These are phyloP conservation scores for Exophiala xenobiotica DNA, from an alignment of 2,329 filamentous ascomycete genomes.

Conservation along the genomic window DNA sequence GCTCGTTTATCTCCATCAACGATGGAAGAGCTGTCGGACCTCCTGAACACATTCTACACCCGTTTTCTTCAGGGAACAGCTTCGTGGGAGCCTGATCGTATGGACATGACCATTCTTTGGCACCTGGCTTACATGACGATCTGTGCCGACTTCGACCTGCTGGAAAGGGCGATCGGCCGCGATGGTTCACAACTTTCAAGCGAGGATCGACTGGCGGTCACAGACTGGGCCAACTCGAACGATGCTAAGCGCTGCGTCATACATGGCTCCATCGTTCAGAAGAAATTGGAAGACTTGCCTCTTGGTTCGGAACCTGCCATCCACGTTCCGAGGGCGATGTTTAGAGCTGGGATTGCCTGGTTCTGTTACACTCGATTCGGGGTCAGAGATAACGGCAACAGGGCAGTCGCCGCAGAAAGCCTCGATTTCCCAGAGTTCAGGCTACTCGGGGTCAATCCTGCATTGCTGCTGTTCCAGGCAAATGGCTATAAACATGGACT, in stretches of 20 bases:
- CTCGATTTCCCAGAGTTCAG: constrained; percentile 33
- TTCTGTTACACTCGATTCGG: constrained; percentile 31
- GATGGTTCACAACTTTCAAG: constrained; percentile 29
- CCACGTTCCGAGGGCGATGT: constrained; percentile 31
- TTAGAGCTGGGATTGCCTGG: constrained; percentile 29
- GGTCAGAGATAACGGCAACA: constrained; percentile 11
- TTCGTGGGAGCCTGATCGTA: constrained; percentile 21
- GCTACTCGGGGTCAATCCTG: constrained; percentile 28
- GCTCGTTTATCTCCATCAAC: constrained; percentile 14
- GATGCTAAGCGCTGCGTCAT: constrained; percentile 29
- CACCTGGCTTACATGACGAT: constrained; percentile 34
- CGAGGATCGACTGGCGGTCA: constrained; percentile 18
- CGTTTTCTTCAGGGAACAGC: constrained; percentile 29
- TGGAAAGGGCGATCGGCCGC: constrained; percentile 34
- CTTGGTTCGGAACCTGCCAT: constrained; percentile 31
- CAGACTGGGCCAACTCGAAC: constrained; percentile 31
- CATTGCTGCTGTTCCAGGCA: constrained; percentile 23
- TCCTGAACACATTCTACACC: constrained; percentile 22
- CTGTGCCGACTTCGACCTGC: constrained; percentile 32
- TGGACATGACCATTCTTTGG: constrained; percentile 33
- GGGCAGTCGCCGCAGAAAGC: constrained; percentile 8
- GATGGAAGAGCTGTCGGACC: constrained; percentile 18
- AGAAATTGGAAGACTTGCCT: constrained; percentile 28
- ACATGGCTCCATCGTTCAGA: constrained; percentile 30
- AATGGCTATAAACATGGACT: constrained; percentile 26